A percentile compares a stretch with the other conserved stretches of the same genome.
Conservation (phyloP, 140 eudicot species). For the Stevia rebaudiana region DNA sequence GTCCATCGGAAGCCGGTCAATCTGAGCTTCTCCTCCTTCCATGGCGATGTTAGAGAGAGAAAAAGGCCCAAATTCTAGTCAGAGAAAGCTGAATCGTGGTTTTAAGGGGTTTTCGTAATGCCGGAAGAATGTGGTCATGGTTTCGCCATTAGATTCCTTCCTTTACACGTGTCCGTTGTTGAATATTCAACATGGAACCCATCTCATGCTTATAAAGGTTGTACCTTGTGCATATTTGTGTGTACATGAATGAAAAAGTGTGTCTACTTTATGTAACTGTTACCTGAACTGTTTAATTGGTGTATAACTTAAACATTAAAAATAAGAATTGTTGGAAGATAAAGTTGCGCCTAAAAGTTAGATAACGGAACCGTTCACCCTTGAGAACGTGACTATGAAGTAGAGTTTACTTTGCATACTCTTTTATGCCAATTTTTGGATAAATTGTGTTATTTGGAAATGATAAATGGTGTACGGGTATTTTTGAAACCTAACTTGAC, state of each 20-base stretch:
- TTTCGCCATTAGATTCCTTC: slow-evolving; percentile 28
- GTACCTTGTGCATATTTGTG: slow-evolving; percentile 6
- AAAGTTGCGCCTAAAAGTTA: background rate
- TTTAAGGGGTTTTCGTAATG: slow-evolving; percentile 30
- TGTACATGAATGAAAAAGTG: slow-evolving; percentile 6
- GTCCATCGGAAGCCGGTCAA: slow-evolving; percentile 85
- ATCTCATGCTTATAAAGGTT: background rate
- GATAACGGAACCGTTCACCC: too few species aligned
- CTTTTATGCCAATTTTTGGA: too few species aligned
- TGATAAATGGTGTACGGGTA: too few species aligned
- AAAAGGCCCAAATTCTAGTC: slow-evolving; percentile 3
- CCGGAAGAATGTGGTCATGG: slow-evolving; percentile 33
- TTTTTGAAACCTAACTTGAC: too few species aligned
- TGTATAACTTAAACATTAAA: background rate
- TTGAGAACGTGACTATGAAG: too few species aligned
- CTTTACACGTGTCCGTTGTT: slow-evolving; percentile 23
- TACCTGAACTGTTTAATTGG: slow-evolving; percentile 14
- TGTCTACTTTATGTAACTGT: slow-evolving; percentile 27
- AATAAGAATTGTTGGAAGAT: too few species aligned
- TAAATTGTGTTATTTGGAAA: too few species aligned
- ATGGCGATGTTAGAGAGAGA: slow-evolving; percentile 23
- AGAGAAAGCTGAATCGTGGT: slow-evolving; percentile 11
- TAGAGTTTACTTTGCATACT: too few species aligned
- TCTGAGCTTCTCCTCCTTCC: slow-evolving; percentile 37
- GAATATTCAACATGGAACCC: slow-evolving; percentile 31